Conservation (phyloP, 495 filamentous ascomycete genomes). For the Usnea hakonensis region DNA sequence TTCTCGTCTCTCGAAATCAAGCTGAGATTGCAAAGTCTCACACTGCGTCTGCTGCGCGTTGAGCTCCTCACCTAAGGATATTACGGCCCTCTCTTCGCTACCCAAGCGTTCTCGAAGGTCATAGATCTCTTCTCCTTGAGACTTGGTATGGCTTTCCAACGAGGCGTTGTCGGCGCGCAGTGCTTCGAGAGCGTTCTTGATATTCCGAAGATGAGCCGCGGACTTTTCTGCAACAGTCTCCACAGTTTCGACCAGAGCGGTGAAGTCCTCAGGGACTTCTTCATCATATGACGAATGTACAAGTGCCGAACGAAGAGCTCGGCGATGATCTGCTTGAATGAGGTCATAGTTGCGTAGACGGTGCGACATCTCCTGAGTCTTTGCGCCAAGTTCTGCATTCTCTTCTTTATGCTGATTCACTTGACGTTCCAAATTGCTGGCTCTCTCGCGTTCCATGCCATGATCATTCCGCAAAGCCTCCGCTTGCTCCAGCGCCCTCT, state of each 20-base stretch:
- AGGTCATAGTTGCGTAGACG: slow-evolving; percentile 40
- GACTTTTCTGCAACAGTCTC: slow-evolving; percentile 46
- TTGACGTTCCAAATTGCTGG: slow-evolving; percentile 46
- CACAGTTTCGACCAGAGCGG: slow-evolving; percentile 54
- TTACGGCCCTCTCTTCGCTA: slow-evolving; percentile 32
- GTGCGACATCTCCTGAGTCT: slow-evolving; percentile 43
- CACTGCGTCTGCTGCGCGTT: slow-evolving; percentile 51
- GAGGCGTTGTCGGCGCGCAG: slow-evolving; percentile 35
- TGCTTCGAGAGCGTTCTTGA: slow-evolving; percentile 15
- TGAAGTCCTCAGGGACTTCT: slow-evolving; percentile 48
- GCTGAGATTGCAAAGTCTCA: slow-evolving; percentile 50
- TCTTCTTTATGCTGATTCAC: slow-evolving; percentile 47
- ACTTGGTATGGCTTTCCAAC: slow-evolving; percentile 42
- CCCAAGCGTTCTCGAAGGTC: slow-evolving; percentile 42
- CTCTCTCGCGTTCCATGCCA: slow-evolving; percentile 46
- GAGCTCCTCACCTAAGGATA: slow-evolving; percentile 36
- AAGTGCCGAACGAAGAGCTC: slow-evolving; percentile 55
- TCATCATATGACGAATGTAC: slow-evolving; percentile 51
- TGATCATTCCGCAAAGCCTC: slow-evolving; percentile 50
- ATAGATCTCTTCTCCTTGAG: slow-evolving; percentile 36
- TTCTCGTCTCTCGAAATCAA: slow-evolving; percentile 58
- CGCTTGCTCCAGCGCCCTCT: slow-evolving; percentile 48
- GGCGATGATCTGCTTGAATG: slow-evolving; percentile 43
- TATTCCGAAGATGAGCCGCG: slow-evolving; percentile 24
- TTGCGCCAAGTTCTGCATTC: slow-evolving; percentile 36